Evolutionary conservation across 306 rosid species (phyloP).

Genomic region (Delonix regia): DNA sequence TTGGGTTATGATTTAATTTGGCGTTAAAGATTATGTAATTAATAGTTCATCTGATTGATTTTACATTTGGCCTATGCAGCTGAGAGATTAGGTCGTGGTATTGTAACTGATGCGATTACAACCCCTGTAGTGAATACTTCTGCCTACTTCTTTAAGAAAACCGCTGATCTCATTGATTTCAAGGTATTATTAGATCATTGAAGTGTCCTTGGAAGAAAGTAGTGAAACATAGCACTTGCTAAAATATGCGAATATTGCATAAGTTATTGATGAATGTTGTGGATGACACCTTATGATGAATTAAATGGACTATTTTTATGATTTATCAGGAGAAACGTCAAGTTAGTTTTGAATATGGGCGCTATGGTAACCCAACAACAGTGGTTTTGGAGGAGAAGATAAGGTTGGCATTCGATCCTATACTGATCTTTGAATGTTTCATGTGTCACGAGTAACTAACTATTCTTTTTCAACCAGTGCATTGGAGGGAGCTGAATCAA

Average conservation of each 20-base stretch:
- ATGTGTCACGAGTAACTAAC: constrained; percentile 21
- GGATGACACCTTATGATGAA: neutral
- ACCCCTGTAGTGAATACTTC: constrained; percentile 94
- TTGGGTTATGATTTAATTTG: neutral
- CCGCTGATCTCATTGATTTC: constrained; percentile 82
- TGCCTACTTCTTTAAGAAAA: constrained; percentile 77
- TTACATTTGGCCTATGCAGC: constrained; percentile 47
- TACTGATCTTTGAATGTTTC: constrained; percentile 16
- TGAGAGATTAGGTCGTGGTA: constrained; percentile 89
- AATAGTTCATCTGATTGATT: constrained; percentile 30
- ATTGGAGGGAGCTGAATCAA: constrained; percentile 95
- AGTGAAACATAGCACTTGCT: neutral
- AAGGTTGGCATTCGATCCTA: constrained; percentile 56
- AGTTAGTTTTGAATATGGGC: constrained; percentile 85
- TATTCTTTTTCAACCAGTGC: constrained; percentile 59
- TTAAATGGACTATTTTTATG: neutral
- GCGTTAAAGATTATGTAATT: constrained; percentile 13
- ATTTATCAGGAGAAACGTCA: constrained; percentile 76
- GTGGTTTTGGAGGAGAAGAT: constrained; percentile 90
- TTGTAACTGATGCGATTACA: constrained; percentile 84
- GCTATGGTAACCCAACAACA: constrained; percentile 95
- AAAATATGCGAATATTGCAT: neutral
- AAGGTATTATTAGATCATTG: constrained; percentile 53
- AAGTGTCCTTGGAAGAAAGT: neutral
- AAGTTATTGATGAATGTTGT: neutral